These are phyloP conservation scores for Penicillium sp. DNA, from an alignment of 2,329 filamentous ascomycete genomes.

Conservation along the genomic window DNA sequence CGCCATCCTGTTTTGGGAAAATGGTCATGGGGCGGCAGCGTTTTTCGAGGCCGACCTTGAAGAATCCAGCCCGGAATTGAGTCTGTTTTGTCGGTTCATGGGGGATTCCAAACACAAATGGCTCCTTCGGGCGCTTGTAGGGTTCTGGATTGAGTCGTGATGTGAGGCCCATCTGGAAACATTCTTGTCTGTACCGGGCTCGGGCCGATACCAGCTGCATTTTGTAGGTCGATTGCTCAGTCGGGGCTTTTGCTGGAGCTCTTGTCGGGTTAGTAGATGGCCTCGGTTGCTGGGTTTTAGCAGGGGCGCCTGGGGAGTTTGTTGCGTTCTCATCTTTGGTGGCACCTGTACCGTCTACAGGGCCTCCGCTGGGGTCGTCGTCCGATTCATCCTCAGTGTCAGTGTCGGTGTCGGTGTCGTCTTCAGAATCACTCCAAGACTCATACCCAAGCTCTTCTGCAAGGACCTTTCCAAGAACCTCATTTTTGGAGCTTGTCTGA, in stretches of 20 bases:
- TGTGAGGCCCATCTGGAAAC: neutral
- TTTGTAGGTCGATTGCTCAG: neutral
- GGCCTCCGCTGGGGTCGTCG: neutral
- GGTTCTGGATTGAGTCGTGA: neutral
- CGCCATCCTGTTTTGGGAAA: constrained; percentile 18
- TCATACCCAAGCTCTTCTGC: constrained; percentile 2
- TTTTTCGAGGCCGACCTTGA: constrained; percentile 12
- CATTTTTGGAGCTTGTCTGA: neutral
- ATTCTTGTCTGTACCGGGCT: neutral
- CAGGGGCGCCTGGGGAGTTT: neutral
- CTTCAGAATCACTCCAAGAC: neutral
- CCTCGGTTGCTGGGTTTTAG: neutral
- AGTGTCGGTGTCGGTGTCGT: neutral
- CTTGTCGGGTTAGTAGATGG: neutral
- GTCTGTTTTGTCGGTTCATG: neutral
- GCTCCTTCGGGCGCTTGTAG: neutral
- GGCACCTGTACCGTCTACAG: neutral
- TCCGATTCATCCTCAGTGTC: neutral
- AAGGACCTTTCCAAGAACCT: neutral
- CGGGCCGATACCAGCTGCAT: neutral
- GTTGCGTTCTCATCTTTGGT: neutral
- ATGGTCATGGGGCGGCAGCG: constrained; percentile 18
- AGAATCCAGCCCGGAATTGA: constrained; percentile 16
- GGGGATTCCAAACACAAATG: neutral
- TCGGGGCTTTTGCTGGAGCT: neutral